phyloP scores from a whole-genome alignment of 2,329 filamentous ascomycete species.

The Intubia oerlemansii region DNA sequence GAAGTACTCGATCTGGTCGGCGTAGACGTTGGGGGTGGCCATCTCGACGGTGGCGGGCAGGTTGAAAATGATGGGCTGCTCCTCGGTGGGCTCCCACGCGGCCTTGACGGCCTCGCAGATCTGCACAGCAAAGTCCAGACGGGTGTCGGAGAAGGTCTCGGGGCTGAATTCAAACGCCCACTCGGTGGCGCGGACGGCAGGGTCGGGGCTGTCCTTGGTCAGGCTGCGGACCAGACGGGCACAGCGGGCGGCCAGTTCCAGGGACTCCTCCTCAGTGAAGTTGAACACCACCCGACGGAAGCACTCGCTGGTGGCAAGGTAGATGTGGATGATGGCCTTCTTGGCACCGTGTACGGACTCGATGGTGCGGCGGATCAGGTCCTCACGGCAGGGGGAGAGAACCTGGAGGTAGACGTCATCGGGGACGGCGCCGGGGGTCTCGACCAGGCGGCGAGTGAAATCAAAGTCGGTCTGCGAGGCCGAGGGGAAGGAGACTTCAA shows the following conservation, averaged over 20 bases:
- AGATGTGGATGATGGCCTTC: constrained; percentile 88
- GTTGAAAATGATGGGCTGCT: constrained; percentile 87
- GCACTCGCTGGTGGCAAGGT: constrained; percentile 88
- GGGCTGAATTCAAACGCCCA: constrained; percentile 74
- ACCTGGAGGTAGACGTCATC: constrained; percentile 88
- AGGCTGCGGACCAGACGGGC: constrained; percentile 71
- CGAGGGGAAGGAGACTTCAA: constrained; percentile 88
- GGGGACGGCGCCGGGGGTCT: constrained; percentile 63
- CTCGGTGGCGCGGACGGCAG: constrained; percentile 30
- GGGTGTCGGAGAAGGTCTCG: constrained; percentile 79
- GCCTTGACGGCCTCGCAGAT: constrained; percentile 87
- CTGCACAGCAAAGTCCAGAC: constrained; percentile 59
- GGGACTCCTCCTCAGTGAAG: constrained; percentile 61
- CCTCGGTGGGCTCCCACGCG: constrained; percentile 66
- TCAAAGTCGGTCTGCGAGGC: constrained; percentile 92
- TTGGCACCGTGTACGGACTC: constrained; percentile 76
- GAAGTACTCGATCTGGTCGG: constrained; percentile 93
- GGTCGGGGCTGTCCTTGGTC: constrained; percentile 56
- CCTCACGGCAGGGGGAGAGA: constrained; percentile 74
- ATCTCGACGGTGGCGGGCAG: constrained; percentile 91
- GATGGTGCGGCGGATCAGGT: constrained; percentile 76
- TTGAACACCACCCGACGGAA: constrained; percentile 84
- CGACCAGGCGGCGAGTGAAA: constrained; percentile 71
- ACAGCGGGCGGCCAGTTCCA: constrained; percentile 69
- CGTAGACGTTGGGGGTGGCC: constrained; percentile 85